These are phyloP conservation scores for Claviceps pazoutovae DNA, from an alignment of 2,329 filamentous ascomycete species.

Conservation along the genomic window DNA sequence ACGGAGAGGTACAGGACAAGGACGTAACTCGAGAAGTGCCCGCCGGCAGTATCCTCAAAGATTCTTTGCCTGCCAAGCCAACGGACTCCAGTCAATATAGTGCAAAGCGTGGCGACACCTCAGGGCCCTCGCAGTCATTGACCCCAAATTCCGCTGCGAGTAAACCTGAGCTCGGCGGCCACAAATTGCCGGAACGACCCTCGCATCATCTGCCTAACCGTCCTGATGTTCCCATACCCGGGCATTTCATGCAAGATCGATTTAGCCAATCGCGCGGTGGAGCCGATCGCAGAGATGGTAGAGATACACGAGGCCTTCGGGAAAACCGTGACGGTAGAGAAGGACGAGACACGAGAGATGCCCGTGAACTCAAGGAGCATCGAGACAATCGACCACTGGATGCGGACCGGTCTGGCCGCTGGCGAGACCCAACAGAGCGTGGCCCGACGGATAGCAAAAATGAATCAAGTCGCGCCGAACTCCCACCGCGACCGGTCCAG, in stretches of 20 bases:
- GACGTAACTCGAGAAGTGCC: conserved; percentile 8
- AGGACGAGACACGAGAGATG: conserved; percentile 24
- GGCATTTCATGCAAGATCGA: conserved; percentile 32
- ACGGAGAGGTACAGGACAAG: conserved; percentile 57
- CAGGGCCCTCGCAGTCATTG: conserved; percentile 13
- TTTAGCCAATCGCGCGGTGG: conserved; percentile 27
- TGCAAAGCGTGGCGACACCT: conserved; percentile 12
- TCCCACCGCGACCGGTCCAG: conserved; percentile 24
- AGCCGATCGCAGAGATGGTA: conserved; percentile 25
- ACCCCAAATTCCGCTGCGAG: conserved; percentile 15
- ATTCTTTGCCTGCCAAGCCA: conserved; percentile 21
- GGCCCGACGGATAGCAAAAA: conserved; percentile 23
- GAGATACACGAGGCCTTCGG: conserved; percentile 16
- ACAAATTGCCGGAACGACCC: conserved; percentile 23
- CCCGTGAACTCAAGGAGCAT: conserved; percentile 21
- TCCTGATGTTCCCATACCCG: conserved; percentile 42
- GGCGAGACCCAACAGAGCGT: conserved; percentile 31
- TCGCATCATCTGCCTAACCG: conserved; percentile 37
- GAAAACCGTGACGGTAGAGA: conserved; percentile 15
- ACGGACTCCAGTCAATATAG: conserved; percentile 14
- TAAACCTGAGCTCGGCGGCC: conserved; percentile 18
- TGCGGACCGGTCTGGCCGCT: conserved; percentile 24
- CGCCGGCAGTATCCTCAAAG: conserved; percentile 13
- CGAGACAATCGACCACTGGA: conserved; percentile 26
- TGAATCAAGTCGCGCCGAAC: conserved; percentile 14